A percentile compares a stretch with the other conserved stretches of the same genome.
These are phyloP conservation scores for Alternaria angustiovoidea DNA, from an alignment of 2,329 filamentous ascomycete species.

Conservation along the genomic window DNA sequence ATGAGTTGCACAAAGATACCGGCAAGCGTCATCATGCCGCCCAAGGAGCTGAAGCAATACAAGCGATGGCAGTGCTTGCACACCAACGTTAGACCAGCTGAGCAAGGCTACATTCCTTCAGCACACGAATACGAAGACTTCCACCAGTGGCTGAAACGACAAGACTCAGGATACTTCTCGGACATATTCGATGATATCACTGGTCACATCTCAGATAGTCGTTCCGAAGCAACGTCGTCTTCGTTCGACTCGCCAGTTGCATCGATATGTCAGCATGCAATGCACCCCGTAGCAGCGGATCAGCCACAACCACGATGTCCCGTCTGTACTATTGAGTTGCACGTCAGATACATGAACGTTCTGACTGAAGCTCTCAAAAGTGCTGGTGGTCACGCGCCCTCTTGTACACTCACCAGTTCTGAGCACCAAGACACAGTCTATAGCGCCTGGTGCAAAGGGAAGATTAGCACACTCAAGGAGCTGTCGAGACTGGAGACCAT, in stretches of 20 bases:
- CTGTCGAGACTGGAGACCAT: slow-evolving; percentile 31
- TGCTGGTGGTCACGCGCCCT: slow-evolving; percentile 31
- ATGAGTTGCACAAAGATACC: slow-evolving; percentile 25
- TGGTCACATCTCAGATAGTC: slow-evolving; percentile 23
- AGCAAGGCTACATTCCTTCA: slow-evolving; percentile 34
- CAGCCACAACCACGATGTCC: slow-evolving; percentile 33
- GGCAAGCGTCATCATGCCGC: slow-evolving; percentile 35
- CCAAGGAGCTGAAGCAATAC: slow-evolving; percentile 39
- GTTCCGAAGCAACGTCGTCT: background rate
- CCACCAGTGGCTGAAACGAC: slow-evolving; percentile 39
- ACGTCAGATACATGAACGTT: slow-evolving; percentile 35
- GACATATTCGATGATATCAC: slow-evolving; percentile 39
- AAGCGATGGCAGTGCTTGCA: slow-evolving; percentile 37
- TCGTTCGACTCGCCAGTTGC: slow-evolving; percentile 23
- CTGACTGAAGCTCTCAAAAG: slow-evolving; percentile 32
- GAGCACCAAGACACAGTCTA: slow-evolving; percentile 34
- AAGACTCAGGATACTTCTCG: slow-evolving; percentile 44
- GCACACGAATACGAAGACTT: slow-evolving; percentile 41
- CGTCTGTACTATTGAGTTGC: slow-evolving; percentile 38
- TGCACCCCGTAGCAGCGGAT: slow-evolving; percentile 29
- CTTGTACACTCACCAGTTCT: slow-evolving; percentile 28
- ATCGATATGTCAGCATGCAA: slow-evolving; percentile 30
- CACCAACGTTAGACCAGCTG: slow-evolving; percentile 25
- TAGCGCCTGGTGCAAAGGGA: slow-evolving; percentile 35
- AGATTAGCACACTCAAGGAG: slow-evolving; percentile 31